phyloP scores from a whole-genome alignment of 2,329 filamentous ascomycete species.

The Alternaria atra region DNA sequence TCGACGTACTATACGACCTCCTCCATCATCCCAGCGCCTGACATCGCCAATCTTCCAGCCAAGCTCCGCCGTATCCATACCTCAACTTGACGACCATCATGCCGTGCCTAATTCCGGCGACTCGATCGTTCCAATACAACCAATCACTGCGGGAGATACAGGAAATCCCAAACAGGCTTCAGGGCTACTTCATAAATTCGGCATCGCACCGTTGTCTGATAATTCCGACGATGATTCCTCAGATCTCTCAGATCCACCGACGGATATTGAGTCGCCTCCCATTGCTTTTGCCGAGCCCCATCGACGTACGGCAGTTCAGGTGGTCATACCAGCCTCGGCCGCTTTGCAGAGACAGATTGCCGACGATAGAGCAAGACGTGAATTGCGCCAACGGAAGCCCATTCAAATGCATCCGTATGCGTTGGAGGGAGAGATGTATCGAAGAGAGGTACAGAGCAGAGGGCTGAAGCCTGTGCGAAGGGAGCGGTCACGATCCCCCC shows the following conservation, averaged over 20 bases:
- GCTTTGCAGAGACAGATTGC: constrained; percentile 25
- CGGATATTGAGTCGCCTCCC: constrained; percentile 29
- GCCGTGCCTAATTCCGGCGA: constrained; percentile 4
- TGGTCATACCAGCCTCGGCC: constrained; percentile 41
- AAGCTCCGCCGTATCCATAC: constrained; percentile 14
- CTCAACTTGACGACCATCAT: constrained; percentile 13
- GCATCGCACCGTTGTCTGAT: constrained; percentile 33
- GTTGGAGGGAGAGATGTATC: constrained; percentile 56
- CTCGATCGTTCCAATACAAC: background rate
- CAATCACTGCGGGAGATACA: background rate
- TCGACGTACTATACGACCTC: background rate
- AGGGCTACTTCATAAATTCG: constrained; percentile 28
- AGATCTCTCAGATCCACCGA: constrained; percentile 37
- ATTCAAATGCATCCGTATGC: constrained; percentile 61
- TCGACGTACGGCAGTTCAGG: constrained; percentile 37
- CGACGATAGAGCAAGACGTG: constrained; percentile 37
- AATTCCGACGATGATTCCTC: constrained; percentile 40
- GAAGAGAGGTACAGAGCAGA: constrained; percentile 53
- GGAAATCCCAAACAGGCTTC: constrained; percentile 6
- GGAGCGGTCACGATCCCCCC: constrained; percentile 39
- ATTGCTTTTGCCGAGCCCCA: constrained; percentile 26
- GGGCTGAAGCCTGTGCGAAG: constrained; percentile 56
- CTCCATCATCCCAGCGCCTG: constrained; percentile 18
- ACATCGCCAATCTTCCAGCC: constrained; percentile 7
- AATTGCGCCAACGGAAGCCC: constrained; percentile 56